Evolutionary conservation across 164 flowering plant genomes (phyloP).

Genomic region (Cinnamomum micranthum): DNA sequence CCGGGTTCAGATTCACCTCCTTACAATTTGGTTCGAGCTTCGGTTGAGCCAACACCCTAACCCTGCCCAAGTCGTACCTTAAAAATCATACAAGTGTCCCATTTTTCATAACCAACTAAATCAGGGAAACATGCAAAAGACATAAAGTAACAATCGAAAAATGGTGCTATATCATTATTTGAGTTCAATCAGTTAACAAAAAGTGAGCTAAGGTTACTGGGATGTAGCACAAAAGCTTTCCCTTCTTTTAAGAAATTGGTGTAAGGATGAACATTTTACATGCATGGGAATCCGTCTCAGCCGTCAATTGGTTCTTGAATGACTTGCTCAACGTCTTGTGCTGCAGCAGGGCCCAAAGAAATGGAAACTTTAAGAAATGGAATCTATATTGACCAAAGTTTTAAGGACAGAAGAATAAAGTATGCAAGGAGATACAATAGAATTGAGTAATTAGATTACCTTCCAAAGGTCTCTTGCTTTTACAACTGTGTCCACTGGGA

Average conservation of each 20-base stretch:
- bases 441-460: slow-evolving; percentile 27
- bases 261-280: slow-evolving; percentile 27
- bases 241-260: slow-evolving; percentile 16
- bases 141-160: too few species aligned
- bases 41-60: too few species aligned
- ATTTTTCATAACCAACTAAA: too few species aligned
- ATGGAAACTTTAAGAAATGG: too few species aligned
- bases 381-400: too few species aligned
- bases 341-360: slow-evolving; percentile 31
- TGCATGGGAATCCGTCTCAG: slow-evolving; percentile 28
- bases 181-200: not conserved
- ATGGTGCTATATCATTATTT: not conserved
- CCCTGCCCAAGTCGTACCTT: too few species aligned
- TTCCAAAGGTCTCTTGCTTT: slow-evolving; percentile 74
- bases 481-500: slow-evolving; percentile 39
- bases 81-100: too few species aligned
- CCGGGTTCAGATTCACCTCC: too few species aligned
- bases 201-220: not conserved
- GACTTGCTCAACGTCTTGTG: slow-evolving; percentile 48
- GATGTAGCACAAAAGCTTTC: not conserved
- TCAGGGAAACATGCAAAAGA: not conserved
- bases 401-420: not conserved
- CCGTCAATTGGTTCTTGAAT: slow-evolving; percentile 48
- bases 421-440: not conserved
- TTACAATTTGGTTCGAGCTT: too few species aligned